A percentile compares a stretch with the other conserved stretches of the same genome.
Evolutionary conservation across 2,329 filamentous ascomycete genomes (phyloP).

Genomic region (Juglanconis oblonga): DNA sequence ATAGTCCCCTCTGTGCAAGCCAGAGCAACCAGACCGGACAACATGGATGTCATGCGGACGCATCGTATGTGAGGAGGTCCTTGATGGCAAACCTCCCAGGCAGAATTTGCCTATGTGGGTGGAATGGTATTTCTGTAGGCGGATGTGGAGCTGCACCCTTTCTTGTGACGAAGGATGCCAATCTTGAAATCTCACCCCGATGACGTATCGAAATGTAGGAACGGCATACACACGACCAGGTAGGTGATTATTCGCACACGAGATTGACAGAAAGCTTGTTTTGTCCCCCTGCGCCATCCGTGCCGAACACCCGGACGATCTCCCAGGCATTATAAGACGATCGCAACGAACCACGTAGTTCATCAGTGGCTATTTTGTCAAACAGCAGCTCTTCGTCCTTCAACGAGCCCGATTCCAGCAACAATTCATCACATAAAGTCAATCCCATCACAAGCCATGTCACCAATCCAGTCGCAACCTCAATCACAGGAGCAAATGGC

Average conservation of each 20-base stretch:
- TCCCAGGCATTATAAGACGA: neutral
- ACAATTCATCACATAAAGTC: neutral
- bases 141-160: no score
- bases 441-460: neutral
- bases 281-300: neutral
- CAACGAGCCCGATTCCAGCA: neutral
- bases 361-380: neutral
- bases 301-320: neutral
- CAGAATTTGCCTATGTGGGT: no score
- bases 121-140: no score
- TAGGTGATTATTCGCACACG: neutral
- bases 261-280: slow-evolving; percentile 7
- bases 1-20: no score
- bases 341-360: neutral
- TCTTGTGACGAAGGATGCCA: no score
- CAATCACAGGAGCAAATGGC: neutral
- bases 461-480: neutral
- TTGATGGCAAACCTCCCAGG: no score
- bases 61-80: no score
- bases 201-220: no score
- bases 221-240: no score
- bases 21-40: no score
- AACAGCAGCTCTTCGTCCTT: neutral
- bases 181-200: no score
- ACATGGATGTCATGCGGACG: no score